phyloP scores from a whole-genome alignment of 78 protist genomes.

The Capsaspora owczarzaki region DNA sequence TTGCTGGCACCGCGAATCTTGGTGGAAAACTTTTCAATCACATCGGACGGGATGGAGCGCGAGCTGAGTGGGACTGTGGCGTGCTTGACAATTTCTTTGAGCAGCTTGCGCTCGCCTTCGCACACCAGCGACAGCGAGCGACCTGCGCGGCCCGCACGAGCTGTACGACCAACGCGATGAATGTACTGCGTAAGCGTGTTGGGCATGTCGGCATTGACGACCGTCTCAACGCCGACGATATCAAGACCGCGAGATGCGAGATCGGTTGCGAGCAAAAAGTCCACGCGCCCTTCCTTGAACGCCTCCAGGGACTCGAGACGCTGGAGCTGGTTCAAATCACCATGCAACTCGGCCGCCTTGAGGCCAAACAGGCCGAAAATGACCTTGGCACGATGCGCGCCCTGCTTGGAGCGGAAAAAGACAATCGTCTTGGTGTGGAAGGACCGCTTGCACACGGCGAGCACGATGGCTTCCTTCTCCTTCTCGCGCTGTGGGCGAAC shows the following conservation, averaged over 20 bases:
- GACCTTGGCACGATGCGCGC: constrained; percentile 24
- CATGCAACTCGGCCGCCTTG: constrained; percentile 48
- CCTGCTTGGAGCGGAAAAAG: constrained; percentile 22
- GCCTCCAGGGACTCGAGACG: constrained; percentile 29
- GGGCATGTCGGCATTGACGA: constrained; percentile 64
- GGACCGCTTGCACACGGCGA: constrained; percentile 21
- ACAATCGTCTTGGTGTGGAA: constrained; percentile 16
- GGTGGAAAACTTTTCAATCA: too few relatives aligned
- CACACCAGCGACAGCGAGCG: constrained; percentile 55
- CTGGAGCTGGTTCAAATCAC: constrained; percentile 31
- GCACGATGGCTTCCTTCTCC: constrained; percentile 19
- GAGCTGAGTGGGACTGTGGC: too few relatives aligned
- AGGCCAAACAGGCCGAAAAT: constrained; percentile 40
- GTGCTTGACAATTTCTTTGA: constrained; percentile 25
- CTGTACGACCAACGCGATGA: constrained; percentile 65
- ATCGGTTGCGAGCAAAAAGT: constrained; percentile 63
- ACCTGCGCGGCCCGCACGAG: constrained; percentile 65
- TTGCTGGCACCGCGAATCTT: too few relatives aligned
- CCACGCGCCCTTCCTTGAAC: constrained; percentile 16
- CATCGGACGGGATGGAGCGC: too few relatives aligned
- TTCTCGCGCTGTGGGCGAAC: constrained; percentile 10
- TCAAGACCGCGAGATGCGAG: constrained; percentile 86
- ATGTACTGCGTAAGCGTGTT: constrained; percentile 45
- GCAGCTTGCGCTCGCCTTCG: constrained; percentile 60
- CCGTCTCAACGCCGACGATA: constrained; percentile 61